Base-by-base conservation (phyloP, 495 filamentous ascomycete species). In the Rostrohypoxylon terebratum region DNA sequence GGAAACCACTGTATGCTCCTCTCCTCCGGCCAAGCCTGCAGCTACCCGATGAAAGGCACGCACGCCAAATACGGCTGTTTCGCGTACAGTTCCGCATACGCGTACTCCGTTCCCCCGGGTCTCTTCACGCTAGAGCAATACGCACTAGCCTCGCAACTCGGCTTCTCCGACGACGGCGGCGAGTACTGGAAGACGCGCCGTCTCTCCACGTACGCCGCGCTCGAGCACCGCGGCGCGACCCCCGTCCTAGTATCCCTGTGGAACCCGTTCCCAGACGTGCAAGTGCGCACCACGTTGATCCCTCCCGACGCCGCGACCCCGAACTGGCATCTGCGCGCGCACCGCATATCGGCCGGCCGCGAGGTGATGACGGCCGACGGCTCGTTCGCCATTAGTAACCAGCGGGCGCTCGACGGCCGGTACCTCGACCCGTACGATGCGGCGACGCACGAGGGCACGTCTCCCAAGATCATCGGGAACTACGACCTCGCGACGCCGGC, bases 11-110 rank as follows among this genome's bases (percentile, higher is more conserved):
- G 89, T 40, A 90, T 92, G 81, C 82, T 94, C 14, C 85, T 94
- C 3, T 91, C 88, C 3, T 91, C 89, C 0, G 92, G 92, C 13
- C 91, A 94, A 72, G 90, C 88, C 36, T 94, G 92, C 81, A 89
- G 90, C 77, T 94, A 94, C 77, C 89, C 91, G 0, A 87, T 94
- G 79, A 91, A 90, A 77, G 91, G 90, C 21, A 92, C 90, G 2
- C 91, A 93, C 75, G 90, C 92, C 64, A 94, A 94, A 73, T 94
- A 94, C 79, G 92, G 92, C 18, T 86, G 88, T 68, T 94, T 93
- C 77, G 90, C 91, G 6, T 94, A 94, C 77, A 90, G 87, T 57
- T 88, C 88, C 57, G 85, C 89, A 0, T 94, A 92, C 78, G 91
- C 86, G 16, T 94, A 93, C 78, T 91, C 89, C 3, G 91, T 93